Conservation (phyloP, 2,329 filamentous ascomycete species). For the Apiospora hydei region DNA sequence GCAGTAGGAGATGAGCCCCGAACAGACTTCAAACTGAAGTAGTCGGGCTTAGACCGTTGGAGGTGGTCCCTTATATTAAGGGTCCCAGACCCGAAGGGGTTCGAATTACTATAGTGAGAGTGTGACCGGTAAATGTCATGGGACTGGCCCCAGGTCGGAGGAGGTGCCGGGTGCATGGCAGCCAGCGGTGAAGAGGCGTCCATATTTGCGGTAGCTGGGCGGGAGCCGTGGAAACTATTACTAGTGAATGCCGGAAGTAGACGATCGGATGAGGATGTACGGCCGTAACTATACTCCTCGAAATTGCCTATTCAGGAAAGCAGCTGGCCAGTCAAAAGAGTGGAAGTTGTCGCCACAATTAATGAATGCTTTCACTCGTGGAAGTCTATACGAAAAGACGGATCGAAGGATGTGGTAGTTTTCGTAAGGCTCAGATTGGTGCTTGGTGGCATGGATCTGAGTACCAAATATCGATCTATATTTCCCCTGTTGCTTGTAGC, state of each 20-base stretch:
- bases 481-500: not conserved
- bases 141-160: constrained; percentile 65
- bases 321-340: constrained; percentile 36
- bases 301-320: constrained; percentile 34
- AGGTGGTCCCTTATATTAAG: constrained; percentile 84
- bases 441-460: constrained; percentile 17
- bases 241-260: constrained; percentile 17
- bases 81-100: constrained; percentile 64
- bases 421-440: constrained; percentile 4
- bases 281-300: constrained; percentile 39
- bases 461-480: constrained; percentile 17
- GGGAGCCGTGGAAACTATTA: not conserved
- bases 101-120: constrained; percentile 55
- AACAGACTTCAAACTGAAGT: constrained; percentile 81
- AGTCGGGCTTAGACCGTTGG: constrained; percentile 69
- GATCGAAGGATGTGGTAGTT: constrained; percentile 10
- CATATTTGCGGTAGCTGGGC: constrained; percentile 60
- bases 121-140: constrained; percentile 61
- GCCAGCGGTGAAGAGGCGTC: constrained; percentile 93
- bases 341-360: constrained; percentile 36
- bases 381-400: constrained; percentile 19
- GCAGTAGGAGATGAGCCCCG: constrained; percentile 89
- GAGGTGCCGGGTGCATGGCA: constrained; percentile 83
- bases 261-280: constrained; percentile 33
- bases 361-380: constrained; percentile 37